Conservation (phyloP, 345 rosid genomes). For the Pugionium dolabratum region DNA sequence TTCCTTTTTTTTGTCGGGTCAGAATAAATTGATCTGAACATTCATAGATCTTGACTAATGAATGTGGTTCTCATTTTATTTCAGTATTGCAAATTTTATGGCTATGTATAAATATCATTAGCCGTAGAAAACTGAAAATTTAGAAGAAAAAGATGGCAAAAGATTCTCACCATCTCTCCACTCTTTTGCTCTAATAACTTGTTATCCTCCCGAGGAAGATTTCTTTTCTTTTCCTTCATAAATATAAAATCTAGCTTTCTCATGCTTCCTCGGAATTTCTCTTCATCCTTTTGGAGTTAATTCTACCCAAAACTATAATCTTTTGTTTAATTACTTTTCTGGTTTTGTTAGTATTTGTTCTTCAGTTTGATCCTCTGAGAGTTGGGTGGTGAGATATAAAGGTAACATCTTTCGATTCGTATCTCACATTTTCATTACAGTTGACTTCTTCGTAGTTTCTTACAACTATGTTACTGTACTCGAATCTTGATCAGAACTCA, state of each 20-base stretch:
- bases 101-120: slow-evolving; percentile 5
- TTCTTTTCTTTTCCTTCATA: neutral
- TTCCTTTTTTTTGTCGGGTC: neutral
- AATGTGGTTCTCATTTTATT: neutral
- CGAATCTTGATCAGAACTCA: slow-evolving; percentile 8
- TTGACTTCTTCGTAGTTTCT: slow-evolving; percentile 21
- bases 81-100: slow-evolving; percentile 1
- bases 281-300: slow-evolving; percentile 2
- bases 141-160: slow-evolving; percentile 23
- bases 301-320: slow-evolving; percentile 1
- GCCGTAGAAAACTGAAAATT: neutral
- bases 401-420: slow-evolving; percentile 35
- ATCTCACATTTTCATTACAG: slow-evolving; percentile 28
- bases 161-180: slow-evolving; percentile 25
- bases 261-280: slow-evolving; percentile 10
- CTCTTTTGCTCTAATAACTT: neutral
- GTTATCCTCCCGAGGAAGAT: no score
- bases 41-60: slow-evolving; percentile 5
- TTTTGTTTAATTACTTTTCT: neutral
- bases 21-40: neutral
- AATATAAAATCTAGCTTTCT: slow-evolving; percentile 25
- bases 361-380: slow-evolving; percentile 25
- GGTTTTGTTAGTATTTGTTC: slow-evolving; percentile 1
- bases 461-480: neutral
- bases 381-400: slow-evolving; percentile 24